Base-by-base conservation (phyloP, 257 asterid genomes). In the Avicennia marina region DNA sequence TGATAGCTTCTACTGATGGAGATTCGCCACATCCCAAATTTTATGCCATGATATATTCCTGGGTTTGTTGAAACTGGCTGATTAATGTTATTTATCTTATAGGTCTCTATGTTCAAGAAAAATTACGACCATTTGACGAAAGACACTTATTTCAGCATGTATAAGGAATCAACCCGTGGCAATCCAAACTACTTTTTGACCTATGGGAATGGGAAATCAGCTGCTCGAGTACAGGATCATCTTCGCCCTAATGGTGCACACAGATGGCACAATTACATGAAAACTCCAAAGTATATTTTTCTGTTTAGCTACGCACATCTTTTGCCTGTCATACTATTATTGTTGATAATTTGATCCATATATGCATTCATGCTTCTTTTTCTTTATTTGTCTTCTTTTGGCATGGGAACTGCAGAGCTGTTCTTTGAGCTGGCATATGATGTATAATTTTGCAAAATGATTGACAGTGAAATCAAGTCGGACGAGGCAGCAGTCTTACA, bases 21-120 rank as follows among this genome's bases (percentile, higher is more conserved):
- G n/a, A 47, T 20, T 59, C 47, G 54, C 41, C 5, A 32, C 39
- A 41, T 60, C 7, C 47, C 34, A 38, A 24, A 50, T 54, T 39
- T 39, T 15, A 15, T 7, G 36, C 4, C 34, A 52, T 56, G 41
- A 44, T n/a, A 34, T 59, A 48, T 24, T 51, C 39, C 21, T 62
- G 38, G 52, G 25, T 48, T 53, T 63, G 20, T 55, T 48, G 56
- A n/a, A 60, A 53, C 29, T 36, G 55, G 38, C 56, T 55, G n/a
- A n/a, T n/a, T n/a, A n/a, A n/a, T 46, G 29, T 56, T 40, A 48
- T 18, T 65, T 65, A 11, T 22, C 21, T 62, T 15, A 5, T 61
- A 83, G 97, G 82, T 89, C n/a, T 85, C 95, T 1, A 75, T 85
- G 91, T 86, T 89, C 86, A 86, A 89, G 84, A 89, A 84, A 78